Base-by-base conservation (phyloP, 2,329 filamentous ascomycete species). In the Sporothrix schenckii region DNA sequence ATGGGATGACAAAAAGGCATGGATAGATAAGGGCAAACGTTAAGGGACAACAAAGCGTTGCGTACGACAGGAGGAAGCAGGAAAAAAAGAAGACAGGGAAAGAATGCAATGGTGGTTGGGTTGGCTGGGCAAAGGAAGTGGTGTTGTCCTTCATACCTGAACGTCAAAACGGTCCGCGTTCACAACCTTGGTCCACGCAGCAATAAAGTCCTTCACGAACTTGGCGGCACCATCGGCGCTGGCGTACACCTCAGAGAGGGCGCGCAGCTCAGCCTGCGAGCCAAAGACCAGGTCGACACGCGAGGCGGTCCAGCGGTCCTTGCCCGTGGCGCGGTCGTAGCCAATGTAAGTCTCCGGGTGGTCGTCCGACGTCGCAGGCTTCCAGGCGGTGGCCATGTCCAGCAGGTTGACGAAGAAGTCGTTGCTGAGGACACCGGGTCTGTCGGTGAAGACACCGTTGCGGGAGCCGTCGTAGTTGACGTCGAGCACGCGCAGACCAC, bases 341-440 rank as follows among this genome's bases (percentile, higher is more conserved):
- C 89, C 91, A 72, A 88, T 85, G 79, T 86, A 93, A 63, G 83
- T 69, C 75, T 92, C 90, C 47, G 80, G 60, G 66, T 84, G 54
- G 10, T 19, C 56, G 19, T 60, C 56, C 30, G 56, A 21, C 19
- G 69, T 77, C 69, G 79, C 80, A n/a, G 85, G 76, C 81, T 87
- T 88, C 91, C 91, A 93, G 27, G 80, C 82, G 7, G 86, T 91
- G 79, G 80, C 81, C 76, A 85, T 86, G 76, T 92, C 90, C 30
- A 94, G 86, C 1, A 94, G 83, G 81, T 93, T 93, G 80, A 92
- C 86, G 77, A 94, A 94, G 85, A 92, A 94, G 81, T 93, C 91
- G 80, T 91, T 93, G 77, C 88, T 91, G 75, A 94, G 83, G 75
- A 87, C 80, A 54, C 91, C 91, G 0, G 90, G 89, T 9, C 83